These are phyloP conservation scores for Noccaea bulbosa DNA, from an alignment of 345 rosid species.

Conservation along the genomic window DNA sequence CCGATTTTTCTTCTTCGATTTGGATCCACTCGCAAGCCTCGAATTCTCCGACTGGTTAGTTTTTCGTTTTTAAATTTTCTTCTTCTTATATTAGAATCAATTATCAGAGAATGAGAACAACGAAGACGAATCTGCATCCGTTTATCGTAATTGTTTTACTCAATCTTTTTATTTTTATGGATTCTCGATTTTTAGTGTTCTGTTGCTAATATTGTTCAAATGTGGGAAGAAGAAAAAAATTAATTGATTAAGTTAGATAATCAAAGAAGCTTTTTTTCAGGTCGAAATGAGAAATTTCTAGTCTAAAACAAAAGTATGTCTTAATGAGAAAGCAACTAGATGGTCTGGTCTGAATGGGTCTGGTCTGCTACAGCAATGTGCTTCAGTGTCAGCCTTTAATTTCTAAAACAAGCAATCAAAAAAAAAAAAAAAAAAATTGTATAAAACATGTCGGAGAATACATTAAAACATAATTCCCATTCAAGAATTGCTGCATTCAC, in stretches of 20 bases:
- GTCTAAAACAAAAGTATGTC: slow-evolving; percentile 6
- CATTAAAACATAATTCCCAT: background rate
- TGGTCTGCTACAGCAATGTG: slow-evolving; percentile 19
- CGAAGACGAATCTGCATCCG: slow-evolving; percentile 14
- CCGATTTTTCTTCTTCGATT: background rate
- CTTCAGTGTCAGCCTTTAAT: slow-evolving; percentile 19
- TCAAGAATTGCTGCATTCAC: slow-evolving; percentile 8
- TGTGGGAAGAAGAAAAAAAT: slow-evolving; percentile 4
- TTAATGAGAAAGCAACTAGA: slow-evolving; percentile 25
- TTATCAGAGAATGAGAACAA: background rate
- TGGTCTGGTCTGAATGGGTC: slow-evolving; percentile 33
- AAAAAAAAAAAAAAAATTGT: no score
- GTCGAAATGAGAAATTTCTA: background rate
- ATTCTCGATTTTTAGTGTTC: background rate
- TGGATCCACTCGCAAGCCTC: slow-evolving; percentile 20
- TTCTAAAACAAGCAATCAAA: slow-evolving; percentile 11
- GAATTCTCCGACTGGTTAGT: slow-evolving; percentile 27
- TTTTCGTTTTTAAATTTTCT: background rate
- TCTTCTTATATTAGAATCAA: background rate
- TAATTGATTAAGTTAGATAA: background rate
- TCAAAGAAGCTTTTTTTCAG: background rate
- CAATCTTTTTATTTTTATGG: slow-evolving; percentile 10
- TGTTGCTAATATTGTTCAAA: slow-evolving; percentile 14
- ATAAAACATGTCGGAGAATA: background rate
- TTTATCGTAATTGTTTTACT: background rate